Base-by-base conservation (phyloP, 176 grass and related monocot genomes). In the Oryza meridionalis region DNA sequence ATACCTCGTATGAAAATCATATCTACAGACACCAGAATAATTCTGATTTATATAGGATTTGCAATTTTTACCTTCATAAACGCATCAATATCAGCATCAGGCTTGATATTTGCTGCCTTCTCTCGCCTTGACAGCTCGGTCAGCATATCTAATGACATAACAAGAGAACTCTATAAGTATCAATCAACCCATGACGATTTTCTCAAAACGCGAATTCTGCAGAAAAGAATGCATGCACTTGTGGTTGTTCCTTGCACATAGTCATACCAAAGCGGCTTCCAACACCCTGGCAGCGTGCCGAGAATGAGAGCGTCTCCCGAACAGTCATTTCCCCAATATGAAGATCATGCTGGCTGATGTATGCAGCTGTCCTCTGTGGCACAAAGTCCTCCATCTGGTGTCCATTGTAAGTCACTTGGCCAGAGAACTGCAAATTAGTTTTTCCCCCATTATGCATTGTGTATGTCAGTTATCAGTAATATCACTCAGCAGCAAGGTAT, bases 281-380 rank as follows among this genome's bases (percentile, higher is more conserved):
- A 49, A 98, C 91, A 55, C 96, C 96, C 85, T 98, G 96, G 80
- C 93, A 95, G 33, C 96, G 85, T 1, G 93, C 96, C 3, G 96
- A 98, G 89, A 98, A 98, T 5, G 91, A 85, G 3, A 98, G 87
- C 0, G 93, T 98, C 73, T 98, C 96, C 59, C 96, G 87, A 13
- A 98, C 93, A 0, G 96, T 98, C 96, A 98, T 98, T 84, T 98
- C 93, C 64, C 91, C 93, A 25, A 95, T 90, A 84, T 98, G 93
- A 50, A 96, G 93, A 51, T 98, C 96, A 66, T 95, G 89, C 62
- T 98, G 96, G 84, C 96, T 95, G 61, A 98, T 98, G 73, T 98
- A 98, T 0, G 93, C 96, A 9, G 96, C 91, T 9, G 96, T 95
- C 83, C 96, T 93, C 86, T 98, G 72, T 7, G 96, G 91, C 27